Base-by-base conservation (phyloP, 1,284 basidiomycete genomes). In the Leccinum subspadiceum region DNA sequence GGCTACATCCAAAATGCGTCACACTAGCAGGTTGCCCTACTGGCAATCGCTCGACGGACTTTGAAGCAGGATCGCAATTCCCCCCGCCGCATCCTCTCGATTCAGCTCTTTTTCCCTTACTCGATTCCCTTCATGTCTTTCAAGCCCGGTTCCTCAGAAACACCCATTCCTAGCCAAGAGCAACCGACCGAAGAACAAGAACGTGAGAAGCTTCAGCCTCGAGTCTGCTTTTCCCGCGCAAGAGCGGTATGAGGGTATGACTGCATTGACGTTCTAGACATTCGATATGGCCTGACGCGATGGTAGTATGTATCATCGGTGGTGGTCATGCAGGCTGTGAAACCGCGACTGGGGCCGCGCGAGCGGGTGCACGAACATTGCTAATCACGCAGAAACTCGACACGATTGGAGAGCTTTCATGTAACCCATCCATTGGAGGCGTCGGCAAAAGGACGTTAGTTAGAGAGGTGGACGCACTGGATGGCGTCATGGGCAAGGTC, bases 361-460 rank as follows among this genome's bases (percentile, higher is more conserved):
- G 94, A 33, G 85, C 88, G 0, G 92, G 93, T 2, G 92, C 93
- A 1, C 79, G 82, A 61, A 95, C 94, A 0, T 66, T 94, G 3
- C 79, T 96, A 5, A 74, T 96, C 57, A 96, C 94, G 0, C 92
- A 94, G 68, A 87, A 83, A 58, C 71, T 90, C 20, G 85, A 89
- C 55, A 94, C 87, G 1, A 84, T 96, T 41, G 94, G 94, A 41
- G 93, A 94, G 69, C 80, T 96, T 67, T 94, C 93, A 17, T 96
- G 94, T 70, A 96, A 96, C 71, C 94, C 93, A 3, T 92, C 90
- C 2, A 89, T 94, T 62, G 93, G 90, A 4, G 90, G 93, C 24
- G 89, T 96, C 7, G 93, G 93, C 3, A 96, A 96, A 74, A 94
- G 94, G 9, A 94, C 90, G 0, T 78, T 96, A 29, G 91, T 96